Percentiles rank a stretch among this genome's conserved stretches.
phyloP scores from a whole-genome alignment of 2,329 filamentous ascomycete species.

The Apiospora aurea region DNA sequence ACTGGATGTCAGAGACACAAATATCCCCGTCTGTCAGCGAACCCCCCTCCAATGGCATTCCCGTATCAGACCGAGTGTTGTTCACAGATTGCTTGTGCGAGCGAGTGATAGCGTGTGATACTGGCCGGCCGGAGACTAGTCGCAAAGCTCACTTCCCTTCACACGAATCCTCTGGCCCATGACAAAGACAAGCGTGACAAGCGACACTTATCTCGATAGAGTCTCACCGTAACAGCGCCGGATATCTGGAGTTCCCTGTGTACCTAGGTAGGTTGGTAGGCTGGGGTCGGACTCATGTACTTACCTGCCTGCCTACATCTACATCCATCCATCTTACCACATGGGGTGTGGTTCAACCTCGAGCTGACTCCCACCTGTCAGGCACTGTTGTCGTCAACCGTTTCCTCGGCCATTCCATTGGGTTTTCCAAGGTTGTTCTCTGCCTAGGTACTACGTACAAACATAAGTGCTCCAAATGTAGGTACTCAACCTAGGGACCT shows the following conservation, averaged over 20 bases:
- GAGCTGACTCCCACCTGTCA: neutral
- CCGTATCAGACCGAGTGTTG: conserved; percentile 14
- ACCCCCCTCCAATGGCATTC: neutral
- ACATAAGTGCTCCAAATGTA: neutral
- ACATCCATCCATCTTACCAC: neutral
- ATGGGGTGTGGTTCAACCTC: conserved; percentile 1
- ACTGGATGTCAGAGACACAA: neutral
- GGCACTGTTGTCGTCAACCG: neutral
- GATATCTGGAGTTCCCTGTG: conserved; percentile 2
- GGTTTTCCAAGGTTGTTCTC: neutral
- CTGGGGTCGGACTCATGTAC: conserved; percentile 12
- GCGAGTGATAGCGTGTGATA: neutral
- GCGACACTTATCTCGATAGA: conserved; percentile 19
- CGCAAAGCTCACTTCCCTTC: neutral
- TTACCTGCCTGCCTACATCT: conserved; percentile 1
- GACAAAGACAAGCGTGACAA: conserved; percentile 3
- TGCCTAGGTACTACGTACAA: neutral
- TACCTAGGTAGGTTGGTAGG: neutral
- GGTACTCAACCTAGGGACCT: neutral
- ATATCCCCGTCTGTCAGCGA: neutral
- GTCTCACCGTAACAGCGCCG: conserved; percentile 16
- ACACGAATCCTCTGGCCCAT: conserved; percentile 1
- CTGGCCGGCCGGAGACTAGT: neutral
- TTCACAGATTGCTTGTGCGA: neutral
- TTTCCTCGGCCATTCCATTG: neutral